phyloP scores from a whole-genome alignment of 2,329 filamentous ascomycete genomes.

The Colletotrichum destructivum region DNA sequence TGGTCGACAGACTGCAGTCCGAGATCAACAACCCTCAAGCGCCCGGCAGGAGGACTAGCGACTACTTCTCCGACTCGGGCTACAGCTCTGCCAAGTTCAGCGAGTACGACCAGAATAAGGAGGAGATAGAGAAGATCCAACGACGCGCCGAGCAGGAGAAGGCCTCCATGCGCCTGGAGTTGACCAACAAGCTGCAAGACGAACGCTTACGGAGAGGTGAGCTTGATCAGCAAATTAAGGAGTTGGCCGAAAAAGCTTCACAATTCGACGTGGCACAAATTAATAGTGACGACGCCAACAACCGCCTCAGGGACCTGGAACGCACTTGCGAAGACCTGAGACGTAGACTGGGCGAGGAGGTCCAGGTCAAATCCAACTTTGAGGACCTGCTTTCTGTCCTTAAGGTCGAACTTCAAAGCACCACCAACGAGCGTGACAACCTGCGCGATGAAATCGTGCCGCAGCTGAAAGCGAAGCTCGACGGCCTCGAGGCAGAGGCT shows the following conservation, averaged over 20 bases:
- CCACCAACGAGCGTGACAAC: slow-evolving; percentile 91
- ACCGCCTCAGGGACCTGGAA: slow-evolving; percentile 84
- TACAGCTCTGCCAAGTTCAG: slow-evolving; percentile 86
- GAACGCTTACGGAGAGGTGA: slow-evolving; percentile 83
- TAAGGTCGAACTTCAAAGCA: slow-evolving; percentile 84
- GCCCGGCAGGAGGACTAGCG: slow-evolving; percentile 84
- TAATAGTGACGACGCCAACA: slow-evolving; percentile 69
- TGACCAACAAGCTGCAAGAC: slow-evolving; percentile 86
- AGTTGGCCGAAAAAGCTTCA: slow-evolving; percentile 84
- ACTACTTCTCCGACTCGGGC: slow-evolving; percentile 98
- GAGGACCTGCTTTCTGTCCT: slow-evolving; percentile 91
- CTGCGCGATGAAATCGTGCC: slow-evolving; percentile 91
- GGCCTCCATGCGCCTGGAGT: slow-evolving; percentile 86
- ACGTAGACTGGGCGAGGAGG: slow-evolving; percentile 86
- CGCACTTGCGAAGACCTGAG: slow-evolving; percentile 84
- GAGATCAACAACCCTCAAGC: slow-evolving; percentile 75
- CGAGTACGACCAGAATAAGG: slow-evolving; percentile 73
- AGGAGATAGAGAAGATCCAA: slow-evolving; percentile 87
- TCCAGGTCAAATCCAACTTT: slow-evolving; percentile 90
- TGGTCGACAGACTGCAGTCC: slow-evolving; percentile 89
- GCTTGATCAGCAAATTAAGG: slow-evolving; percentile 87
- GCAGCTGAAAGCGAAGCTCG: slow-evolving; percentile 80
- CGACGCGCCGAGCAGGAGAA: slow-evolving; percentile 92
- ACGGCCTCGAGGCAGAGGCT: slow-evolving; percentile 83
- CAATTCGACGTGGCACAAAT: slow-evolving; percentile 70